These are phyloP conservation scores for Aspergillus diversus DNA, from an alignment of 495 filamentous ascomycete species.

Conservation along the genomic window DNA sequence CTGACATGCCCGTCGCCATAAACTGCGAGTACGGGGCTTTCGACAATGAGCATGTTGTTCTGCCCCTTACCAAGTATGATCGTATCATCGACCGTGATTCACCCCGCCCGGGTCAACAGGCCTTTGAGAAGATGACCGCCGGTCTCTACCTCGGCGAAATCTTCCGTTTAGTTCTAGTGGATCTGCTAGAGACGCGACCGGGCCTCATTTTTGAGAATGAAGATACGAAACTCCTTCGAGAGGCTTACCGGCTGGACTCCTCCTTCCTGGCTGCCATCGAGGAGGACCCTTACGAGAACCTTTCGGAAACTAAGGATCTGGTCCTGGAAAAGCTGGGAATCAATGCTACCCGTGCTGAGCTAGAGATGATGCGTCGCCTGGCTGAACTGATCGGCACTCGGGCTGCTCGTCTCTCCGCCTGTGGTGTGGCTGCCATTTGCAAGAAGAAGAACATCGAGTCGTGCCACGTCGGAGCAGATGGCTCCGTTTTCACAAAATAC, in stretches of 20 bases:
- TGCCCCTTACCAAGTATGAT: conserved; percentile 85
- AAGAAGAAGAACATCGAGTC: conserved; percentile 87
- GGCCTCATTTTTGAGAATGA: conserved; percentile 82
- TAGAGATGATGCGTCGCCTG: conserved; percentile 83
- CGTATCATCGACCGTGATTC: conserved; percentile 89
- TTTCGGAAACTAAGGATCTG: conserved; percentile 80
- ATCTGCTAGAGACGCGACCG: conserved; percentile 77
- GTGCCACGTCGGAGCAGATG: conserved; percentile 94
- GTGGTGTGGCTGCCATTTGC: conserved; percentile 92
- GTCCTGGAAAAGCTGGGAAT: conserved; percentile 76
- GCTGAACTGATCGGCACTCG: conserved; percentile 94
- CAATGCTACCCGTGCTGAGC: conserved; percentile 68
- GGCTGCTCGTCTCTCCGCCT: conserved; percentile 88
- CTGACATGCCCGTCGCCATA: conserved; percentile 91
- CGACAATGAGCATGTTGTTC: conserved; percentile 92
- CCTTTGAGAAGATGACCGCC: conserved; percentile 98
- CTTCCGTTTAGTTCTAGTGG: conserved; percentile 86
- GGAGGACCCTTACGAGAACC: conserved; percentile 92
- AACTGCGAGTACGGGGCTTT: conserved; percentile 99
- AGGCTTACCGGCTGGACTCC: conserved; percentile 84
- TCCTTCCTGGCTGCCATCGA: conserved; percentile 97
- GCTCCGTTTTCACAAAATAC: conserved; percentile 97
- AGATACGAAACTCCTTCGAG: conserved; percentile 75
- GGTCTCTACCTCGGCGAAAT: conserved; percentile 95
- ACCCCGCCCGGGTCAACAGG: conserved; percentile 91